Evolutionary conservation across 371 early-diverging fungal species (phyloP), one percentile per base, ranked within the genome.

Genomic region (Mucor velutinosus): DNA sequence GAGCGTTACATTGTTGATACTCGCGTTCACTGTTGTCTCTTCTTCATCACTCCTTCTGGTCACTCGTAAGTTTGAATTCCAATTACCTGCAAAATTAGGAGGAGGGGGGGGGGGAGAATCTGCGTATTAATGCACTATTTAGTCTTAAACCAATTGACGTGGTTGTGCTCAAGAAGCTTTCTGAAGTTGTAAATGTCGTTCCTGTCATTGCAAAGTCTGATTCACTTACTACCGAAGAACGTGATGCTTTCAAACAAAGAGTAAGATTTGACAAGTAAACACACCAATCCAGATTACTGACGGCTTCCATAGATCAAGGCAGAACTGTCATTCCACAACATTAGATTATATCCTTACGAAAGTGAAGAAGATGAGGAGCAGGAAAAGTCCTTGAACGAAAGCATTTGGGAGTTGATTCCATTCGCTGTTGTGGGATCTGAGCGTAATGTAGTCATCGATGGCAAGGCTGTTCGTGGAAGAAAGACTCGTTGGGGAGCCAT

Each of bases 291-390:
- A 96, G 91, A 85, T 12, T 96, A 96, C 17, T 41, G 5, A 49
- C 19, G 25, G 23, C 10, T 33, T 43, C 7, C 8, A 35, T 72
- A 87, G 85, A 91, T 93, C 78, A 89, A 94, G 91, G 93, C 94
- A 53, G 98, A 98, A 82, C 85, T 98, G 74, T 86, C 85, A 29
- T 94, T 91, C 87, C 96, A 98, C 82, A 91, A 93, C 66, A 97
- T 98, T 78, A 76, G 90, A 49, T 74, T 90, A 65, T 98, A 93
- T 87, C 98, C 98, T 64, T 95, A 92, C 71, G 86, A 86, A 63
- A 87, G 89, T 66, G 92, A 91, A 45, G 93, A 92, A 77, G 94
- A 93, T 76, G 91, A 91, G 73, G 92, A 91, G 43, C 86, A 90
- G 62, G 95, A 95, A 70, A 80, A 76, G 27, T 82, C 87, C 15